Percentiles rank a stretch among this genome's conserved stretches.
Conservation (phyloP, 2,329 filamentous ascomycete genomes). For the Verticillium nonalfalfae region DNA sequence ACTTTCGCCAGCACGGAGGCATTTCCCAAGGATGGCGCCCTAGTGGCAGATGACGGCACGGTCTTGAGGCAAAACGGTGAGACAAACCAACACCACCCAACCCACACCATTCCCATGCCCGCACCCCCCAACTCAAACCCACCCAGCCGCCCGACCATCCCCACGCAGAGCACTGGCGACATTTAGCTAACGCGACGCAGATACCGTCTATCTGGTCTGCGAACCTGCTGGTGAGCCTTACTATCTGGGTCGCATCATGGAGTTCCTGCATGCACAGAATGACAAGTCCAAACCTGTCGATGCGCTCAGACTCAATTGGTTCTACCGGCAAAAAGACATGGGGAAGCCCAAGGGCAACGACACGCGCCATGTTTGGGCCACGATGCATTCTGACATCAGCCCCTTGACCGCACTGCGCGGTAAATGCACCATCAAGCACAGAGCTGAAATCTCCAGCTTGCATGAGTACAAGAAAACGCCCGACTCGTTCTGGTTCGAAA, state of each 20-base stretch:
- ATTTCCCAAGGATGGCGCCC: slow-evolving; percentile 60
- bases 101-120: background rate
- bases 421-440: slow-evolving; percentile 86
- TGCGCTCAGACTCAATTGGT: slow-evolving; percentile 93
- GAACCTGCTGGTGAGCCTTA: slow-evolving; percentile 97
- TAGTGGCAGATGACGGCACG: slow-evolving; percentile 88
- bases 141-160: background rate
- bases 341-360: slow-evolving; percentile 78
- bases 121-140: background rate
- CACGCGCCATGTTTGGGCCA: slow-evolving; percentile 85
- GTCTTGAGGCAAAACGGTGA: slow-evolving; percentile 79
- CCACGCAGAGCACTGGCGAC: background rate
- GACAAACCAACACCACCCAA: slow-evolving; percentile 21
- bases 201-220: slow-evolving; percentile 90
- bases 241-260: slow-evolving; percentile 96
- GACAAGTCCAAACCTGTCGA: slow-evolving; percentile 70
- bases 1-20: slow-evolving; percentile 60
- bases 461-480: slow-evolving; percentile 78
- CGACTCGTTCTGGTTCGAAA: slow-evolving; percentile 94
- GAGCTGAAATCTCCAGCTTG: slow-evolving; percentile 75
- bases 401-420: slow-evolving; percentile 88
- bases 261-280: slow-evolving; percentile 82
- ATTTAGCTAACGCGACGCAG: slow-evolving; percentile 24
- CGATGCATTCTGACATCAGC: slow-evolving; percentile 97
- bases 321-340: slow-evolving; percentile 94